phyloP scores from a whole-genome alignment of 2,329 filamentous ascomycete genomes.

The Arthrobotrys entomopaga region DNA sequence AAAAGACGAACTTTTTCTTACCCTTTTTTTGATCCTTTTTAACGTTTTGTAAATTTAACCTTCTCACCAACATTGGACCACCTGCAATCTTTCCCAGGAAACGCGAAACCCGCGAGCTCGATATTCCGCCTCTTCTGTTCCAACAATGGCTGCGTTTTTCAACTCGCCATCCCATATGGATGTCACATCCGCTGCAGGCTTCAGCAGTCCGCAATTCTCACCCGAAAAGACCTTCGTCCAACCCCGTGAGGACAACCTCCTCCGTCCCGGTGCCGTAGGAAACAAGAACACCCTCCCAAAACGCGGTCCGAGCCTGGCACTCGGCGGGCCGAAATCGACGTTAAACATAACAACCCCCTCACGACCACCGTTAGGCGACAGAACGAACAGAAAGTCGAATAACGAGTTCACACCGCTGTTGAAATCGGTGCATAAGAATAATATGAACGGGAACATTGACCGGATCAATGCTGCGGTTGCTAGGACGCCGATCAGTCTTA shows the following conservation, averaged over 20 bases:
- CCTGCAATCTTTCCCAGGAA: conserved; percentile 1
- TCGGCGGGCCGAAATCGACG: conserved; percentile 41
- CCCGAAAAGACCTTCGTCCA: conserved; percentile 53
- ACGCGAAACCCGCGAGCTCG: conserved; percentile 33
- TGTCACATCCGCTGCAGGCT: conserved; percentile 36
- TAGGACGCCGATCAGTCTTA: conserved; percentile 76
- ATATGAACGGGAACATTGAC: conserved; percentile 73
- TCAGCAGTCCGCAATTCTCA: conserved; percentile 49
- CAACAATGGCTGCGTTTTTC: conserved; percentile 51
- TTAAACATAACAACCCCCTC: conserved; percentile 52
- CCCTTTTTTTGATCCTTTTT: conserved; percentile 9
- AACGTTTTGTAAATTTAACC: conserved; percentile 4
- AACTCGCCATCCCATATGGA: conserved; percentile 48
- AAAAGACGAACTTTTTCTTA: neutral
- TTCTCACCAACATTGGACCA: no score
- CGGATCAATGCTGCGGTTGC: conserved; percentile 70
- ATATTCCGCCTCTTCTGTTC: conserved; percentile 17
- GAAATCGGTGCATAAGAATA: conserved; percentile 77
- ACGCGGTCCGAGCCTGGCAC: conserved; percentile 23
- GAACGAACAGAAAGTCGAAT: conserved; percentile 43
- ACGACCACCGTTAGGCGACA: conserved; percentile 36
- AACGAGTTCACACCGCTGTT: conserved; percentile 91
- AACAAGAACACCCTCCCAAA: conserved; percentile 39
- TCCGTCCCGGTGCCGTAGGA: conserved; percentile 45
- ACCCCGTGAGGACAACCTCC: conserved; percentile 46